Base-by-base conservation (phyloP, 176 grass and related monocot species). In the Musa itinerans region DNA sequence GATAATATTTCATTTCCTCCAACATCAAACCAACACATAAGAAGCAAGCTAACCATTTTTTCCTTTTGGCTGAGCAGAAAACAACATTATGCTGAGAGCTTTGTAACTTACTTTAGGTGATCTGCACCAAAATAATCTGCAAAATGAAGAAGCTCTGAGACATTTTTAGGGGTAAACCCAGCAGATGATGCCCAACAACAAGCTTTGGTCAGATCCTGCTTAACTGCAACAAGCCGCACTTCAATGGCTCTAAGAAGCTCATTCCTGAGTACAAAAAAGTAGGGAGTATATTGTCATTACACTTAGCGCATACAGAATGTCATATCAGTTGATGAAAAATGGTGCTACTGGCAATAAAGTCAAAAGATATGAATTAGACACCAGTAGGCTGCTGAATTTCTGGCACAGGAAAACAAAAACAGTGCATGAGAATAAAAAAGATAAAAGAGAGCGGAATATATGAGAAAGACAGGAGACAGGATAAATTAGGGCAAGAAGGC, bases 161-260 rank as follows among this genome's bases (percentile, higher is more conserved):
- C 85, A 72, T 69, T 96, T 10, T 80, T 75, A 12, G 79, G 81
- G 43, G 83, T 88, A 66, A 96, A 96, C 24, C 93, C 93, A 71
- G 85, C 90, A 57, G 93, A 90, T 22, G 93, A 88, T 76, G 93
- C 90, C 48, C 87, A 85, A 65, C 83, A 81, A 88, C 89, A 96
- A 76, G 93, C 86, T 58, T 74, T 86, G 24, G 75, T 81, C 64
- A 96, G 81, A 70, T 96, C 90, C 84, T 96, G 89, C 78, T 96
- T 90, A 74, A 96, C 85, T 76, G 87, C 85, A 69, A 77, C 89
- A 63, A 96, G 81, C 52, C 93, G 90, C 79, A 96, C 85, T 81
- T 96, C 93, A 68, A 96, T 96, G 8, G 93, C 93, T 73, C 79
- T 86, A 78, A 92, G 87, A 81, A 96, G 85, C 69, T 96, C 90